Percentiles rank a stretch among this genome's conserved stretches.
phyloP scores from a whole-genome alignment of 106 monocot genomes.

The Amphibolis antarctica region DNA sequence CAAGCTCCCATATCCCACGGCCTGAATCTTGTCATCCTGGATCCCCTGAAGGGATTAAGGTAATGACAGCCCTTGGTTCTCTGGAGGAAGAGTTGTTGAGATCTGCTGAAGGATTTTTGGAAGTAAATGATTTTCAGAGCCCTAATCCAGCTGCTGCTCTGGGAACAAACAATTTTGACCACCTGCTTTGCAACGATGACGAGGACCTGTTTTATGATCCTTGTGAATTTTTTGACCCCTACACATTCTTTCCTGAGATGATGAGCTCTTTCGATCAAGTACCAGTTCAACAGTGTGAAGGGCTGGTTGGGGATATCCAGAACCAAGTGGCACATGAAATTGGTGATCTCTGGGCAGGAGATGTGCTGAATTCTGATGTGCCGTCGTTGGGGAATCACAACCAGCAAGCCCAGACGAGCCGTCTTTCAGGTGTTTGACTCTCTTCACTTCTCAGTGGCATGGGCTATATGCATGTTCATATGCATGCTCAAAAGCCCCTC shows the following conservation, averaged over 20 bases:
- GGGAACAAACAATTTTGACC: conserved; percentile 11
- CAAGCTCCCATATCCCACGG: not conserved
- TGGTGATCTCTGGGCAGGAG: conserved; percentile 32
- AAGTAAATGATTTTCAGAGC: conserved; percentile 19
- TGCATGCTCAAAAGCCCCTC: not conserved
- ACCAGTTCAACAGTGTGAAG: conserved; percentile 3
- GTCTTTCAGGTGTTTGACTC: conserved; percentile 40
- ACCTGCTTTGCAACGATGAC: conserved; percentile 3
- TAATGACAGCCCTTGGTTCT: not conserved
- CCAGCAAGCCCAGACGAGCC: conserved; percentile 1
- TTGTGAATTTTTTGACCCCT: conserved; percentile 40
- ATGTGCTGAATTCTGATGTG: conserved; percentile 16
- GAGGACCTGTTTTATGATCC: conserved; percentile 24
- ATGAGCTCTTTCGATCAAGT: conserved; percentile 15
- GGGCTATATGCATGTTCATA: not conserved
- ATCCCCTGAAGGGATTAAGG: not conserved
- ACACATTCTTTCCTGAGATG: conserved; percentile 22
- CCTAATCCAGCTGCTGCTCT: not conserved
- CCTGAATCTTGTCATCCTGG: not conserved
- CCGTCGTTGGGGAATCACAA: conserved; percentile 5
- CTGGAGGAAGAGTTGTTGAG: not conserved
- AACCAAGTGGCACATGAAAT: conserved; percentile 16
- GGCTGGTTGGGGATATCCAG: conserved; percentile 16
- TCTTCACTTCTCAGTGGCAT: not conserved
- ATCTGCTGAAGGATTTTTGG: not conserved